These are phyloP conservation scores for Malassezia vespertilionis DNA, from an alignment of 1,284 basidiomycete genomes.

Conservation along the genomic window DNA sequence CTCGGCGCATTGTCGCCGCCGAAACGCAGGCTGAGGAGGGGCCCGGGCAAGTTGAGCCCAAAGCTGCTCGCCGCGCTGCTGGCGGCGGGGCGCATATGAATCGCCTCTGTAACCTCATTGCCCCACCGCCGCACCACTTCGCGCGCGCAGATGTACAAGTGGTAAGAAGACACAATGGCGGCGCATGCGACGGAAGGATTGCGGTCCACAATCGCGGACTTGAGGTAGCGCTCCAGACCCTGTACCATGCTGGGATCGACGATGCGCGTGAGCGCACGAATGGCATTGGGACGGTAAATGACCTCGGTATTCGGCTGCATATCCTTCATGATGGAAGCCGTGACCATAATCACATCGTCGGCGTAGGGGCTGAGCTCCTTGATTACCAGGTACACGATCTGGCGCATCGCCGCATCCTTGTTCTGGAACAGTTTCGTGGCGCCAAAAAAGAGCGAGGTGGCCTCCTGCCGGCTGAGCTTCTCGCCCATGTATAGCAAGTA, in stretches of 20 bases:
- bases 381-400: conserved; percentile 97
- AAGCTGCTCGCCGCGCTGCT: conserved; percentile 24
- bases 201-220: conserved; percentile 94
- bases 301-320: conserved; percentile 99
- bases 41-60: conserved; percentile 49
- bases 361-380: conserved; percentile 93
- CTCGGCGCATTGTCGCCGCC: conserved; percentile 25
- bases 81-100: conserved; percentile 52
- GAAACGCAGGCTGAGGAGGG: conserved; percentile 28
- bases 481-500: conserved; percentile 94
- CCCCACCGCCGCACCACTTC: conserved; percentile 82
- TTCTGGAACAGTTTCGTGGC: conserved; percentile 98
- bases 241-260: conserved; percentile 97
- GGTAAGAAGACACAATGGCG: conserved; percentile 91
- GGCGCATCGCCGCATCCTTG: conserved; percentile 90
- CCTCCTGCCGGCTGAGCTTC: conserved; percentile 87
- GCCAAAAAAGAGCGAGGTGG: conserved; percentile 95
- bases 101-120: conserved; percentile 93
- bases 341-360: conserved; percentile 97
- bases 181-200: conserved; percentile 91
- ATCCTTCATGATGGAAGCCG: conserved; percentile 99
- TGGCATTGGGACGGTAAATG: conserved; percentile 95
- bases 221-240: conserved; percentile 97
- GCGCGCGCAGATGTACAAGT: conserved; percentile 82
- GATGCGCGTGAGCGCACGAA: conserved; percentile 87